A percentile compares a stretch with the other conserved stretches of the same genome.
Evolutionary conservation across 2,329 filamentous ascomycete genomes (phyloP).

Genomic region (Pyricularia grisea): DNA sequence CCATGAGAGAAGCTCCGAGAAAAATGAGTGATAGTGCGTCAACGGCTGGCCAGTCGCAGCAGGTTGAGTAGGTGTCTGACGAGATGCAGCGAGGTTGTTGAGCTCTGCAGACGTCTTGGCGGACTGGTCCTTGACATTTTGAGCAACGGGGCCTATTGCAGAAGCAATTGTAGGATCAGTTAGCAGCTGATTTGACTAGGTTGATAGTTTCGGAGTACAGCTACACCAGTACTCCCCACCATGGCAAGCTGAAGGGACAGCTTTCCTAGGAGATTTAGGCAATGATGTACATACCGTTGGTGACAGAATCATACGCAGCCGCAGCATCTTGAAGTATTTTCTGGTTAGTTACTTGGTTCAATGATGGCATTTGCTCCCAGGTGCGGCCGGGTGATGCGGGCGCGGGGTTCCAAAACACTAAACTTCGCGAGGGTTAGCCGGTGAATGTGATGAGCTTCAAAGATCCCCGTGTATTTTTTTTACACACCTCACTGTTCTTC

Average conservation of each 20-base stretch:
- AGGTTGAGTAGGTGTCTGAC: constrained; percentile 41
- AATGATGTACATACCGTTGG: constrained; percentile 30
- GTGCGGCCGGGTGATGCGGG: neutral
- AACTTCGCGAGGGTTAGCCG: constrained; percentile 18
- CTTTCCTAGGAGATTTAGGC: neutral
- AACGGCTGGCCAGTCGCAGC: constrained; percentile 53
- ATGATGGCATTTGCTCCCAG: neutral
- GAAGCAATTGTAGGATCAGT: constrained; percentile 6
- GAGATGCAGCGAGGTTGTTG: constrained; percentile 46
- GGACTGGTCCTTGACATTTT: constrained; percentile 47
- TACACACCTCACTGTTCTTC: constrained; percentile 45
- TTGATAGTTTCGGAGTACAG: neutral
- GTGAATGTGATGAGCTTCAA: neutral
- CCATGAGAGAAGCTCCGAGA: constrained; percentile 60
- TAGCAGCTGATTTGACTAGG: neutral
- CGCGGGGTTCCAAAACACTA: constrained; percentile 21
- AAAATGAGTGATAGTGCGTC: constrained; percentile 64
- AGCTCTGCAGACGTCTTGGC: constrained; percentile 47
- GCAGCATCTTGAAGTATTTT: constrained; percentile 31
- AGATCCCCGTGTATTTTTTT: neutral
- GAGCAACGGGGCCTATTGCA: constrained; percentile 44
- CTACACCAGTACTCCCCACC: neutral
- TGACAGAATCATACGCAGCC: constrained; percentile 36
- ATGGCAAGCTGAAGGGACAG: neutral
- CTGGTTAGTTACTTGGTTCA: constrained; percentile 17